These are phyloP conservation scores for Jatropha curcas DNA, from an alignment of 345 rosid genomes.

Conservation along the genomic window DNA sequence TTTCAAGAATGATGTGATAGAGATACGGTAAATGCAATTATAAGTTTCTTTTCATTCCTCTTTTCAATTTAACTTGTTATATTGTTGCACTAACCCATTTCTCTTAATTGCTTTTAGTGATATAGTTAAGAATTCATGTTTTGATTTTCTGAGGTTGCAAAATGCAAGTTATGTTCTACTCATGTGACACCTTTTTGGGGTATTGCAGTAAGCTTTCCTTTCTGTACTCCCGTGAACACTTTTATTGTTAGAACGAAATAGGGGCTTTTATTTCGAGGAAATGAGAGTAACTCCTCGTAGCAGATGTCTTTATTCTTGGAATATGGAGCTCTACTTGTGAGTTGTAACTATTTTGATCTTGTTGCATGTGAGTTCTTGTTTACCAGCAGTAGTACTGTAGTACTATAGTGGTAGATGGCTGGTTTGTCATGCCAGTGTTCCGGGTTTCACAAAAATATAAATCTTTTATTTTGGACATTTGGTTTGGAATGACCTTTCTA, in stretches of 20 bases:
- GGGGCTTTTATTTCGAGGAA: neutral
- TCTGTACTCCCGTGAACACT: neutral
- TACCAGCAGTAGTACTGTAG: neutral
- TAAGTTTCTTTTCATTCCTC: conserved; percentile 5
- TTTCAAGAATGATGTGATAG: conserved; percentile 23
- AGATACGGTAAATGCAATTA: conserved; percentile 28
- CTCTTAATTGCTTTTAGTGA: neutral
- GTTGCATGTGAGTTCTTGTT: neutral
- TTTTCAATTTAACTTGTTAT: neutral
- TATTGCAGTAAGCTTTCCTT: conserved; percentile 18
- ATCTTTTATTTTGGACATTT: neutral
- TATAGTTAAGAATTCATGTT: neutral
- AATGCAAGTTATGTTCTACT: conserved; percentile 10
- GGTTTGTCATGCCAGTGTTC: neutral
- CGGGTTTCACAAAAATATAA: neutral
- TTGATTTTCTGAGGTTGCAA: conserved; percentile 15
- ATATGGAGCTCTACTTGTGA: neutral
- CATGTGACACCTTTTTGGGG: neutral
- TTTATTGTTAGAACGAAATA: conserved; percentile 6
- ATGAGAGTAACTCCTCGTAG: conserved; percentile 8
- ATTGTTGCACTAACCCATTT: neutral
- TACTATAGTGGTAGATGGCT: neutral
- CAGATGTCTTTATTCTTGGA: conserved; percentile 8
- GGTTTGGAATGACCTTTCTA: neutral
- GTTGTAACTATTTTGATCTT: neutral